Conservation (phyloP, 371 early-diverging fungal genomes). For the Lichtheimia corymbifera region DNA sequence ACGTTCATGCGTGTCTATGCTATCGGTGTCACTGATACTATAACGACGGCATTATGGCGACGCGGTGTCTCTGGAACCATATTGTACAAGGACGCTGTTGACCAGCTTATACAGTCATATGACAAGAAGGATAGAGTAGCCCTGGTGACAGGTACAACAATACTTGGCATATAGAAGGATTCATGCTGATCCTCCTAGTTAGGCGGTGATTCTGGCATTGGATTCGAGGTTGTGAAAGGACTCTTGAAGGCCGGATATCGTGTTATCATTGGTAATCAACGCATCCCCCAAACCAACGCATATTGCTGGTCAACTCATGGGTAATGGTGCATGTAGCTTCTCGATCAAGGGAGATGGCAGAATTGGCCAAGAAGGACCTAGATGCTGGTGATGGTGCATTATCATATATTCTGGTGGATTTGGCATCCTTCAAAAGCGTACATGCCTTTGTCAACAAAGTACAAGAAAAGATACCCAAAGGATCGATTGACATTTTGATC, state of each 20-base stretch:
- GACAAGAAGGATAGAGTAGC: slow-evolving; percentile 8
- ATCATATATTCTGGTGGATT: slow-evolving; percentile 16
- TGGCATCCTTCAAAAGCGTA: slow-evolving; percentile 28
- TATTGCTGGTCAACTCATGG: not conserved
- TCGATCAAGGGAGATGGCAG: not conserved
- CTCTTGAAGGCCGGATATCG: slow-evolving; percentile 31
- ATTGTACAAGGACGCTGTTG: not conserved
- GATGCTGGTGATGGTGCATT: not conserved
- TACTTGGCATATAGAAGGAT: not conserved
- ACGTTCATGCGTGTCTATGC: slow-evolving; percentile 27
- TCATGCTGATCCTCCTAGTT: not conserved
- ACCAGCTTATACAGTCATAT: not conserved
- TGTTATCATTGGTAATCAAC: slow-evolving; percentile 38
- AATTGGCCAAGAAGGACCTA: slow-evolving; percentile 7
- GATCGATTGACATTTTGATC: slow-evolving; percentile 29
- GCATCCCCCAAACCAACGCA: too few relatives aligned
- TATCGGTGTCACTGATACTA: slow-evolving; percentile 34
- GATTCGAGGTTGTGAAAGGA: slow-evolving; percentile 35
- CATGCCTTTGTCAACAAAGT: slow-evolving; percentile 20
- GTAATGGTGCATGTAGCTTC: slow-evolving; percentile 9
- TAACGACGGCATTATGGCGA: slow-evolving; percentile 27
- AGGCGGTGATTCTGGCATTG: slow-evolving; percentile 52
- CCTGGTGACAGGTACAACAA: slow-evolving; percentile 27
- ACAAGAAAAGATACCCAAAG: slow-evolving; percentile 15
- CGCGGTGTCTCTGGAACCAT: slow-evolving; percentile 13